A percentile compares a stretch with the other conserved stretches of the same genome.
phyloP scores from a whole-genome alignment of 78 protist genomes.

The Planoprotostelium fungivorum region DNA sequence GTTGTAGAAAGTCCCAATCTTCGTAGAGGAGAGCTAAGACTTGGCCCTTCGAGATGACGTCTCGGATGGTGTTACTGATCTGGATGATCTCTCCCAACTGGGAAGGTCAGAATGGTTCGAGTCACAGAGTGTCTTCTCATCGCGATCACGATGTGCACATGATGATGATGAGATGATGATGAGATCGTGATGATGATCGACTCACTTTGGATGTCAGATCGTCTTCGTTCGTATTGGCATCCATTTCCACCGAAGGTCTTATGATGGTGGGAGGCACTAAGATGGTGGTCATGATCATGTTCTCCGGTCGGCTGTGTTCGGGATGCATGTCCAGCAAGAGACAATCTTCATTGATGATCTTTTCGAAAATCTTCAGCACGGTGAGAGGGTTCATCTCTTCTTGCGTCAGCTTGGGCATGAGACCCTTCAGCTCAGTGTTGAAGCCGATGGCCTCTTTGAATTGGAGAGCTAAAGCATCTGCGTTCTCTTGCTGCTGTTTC shows the following conservation, averaged over 20 bases:
- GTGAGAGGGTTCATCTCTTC: slow-evolving; percentile 88
- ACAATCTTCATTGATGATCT: slow-evolving; percentile 70
- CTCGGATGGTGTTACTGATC: slow-evolving; percentile 61
- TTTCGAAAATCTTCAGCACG: slow-evolving; percentile 61
- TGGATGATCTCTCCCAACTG: slow-evolving; percentile 57
- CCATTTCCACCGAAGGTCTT: slow-evolving; percentile 93
- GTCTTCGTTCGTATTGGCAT: slow-evolving; percentile 87
- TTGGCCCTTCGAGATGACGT: slow-evolving; percentile 16
- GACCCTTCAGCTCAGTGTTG: slow-evolving; percentile 48
- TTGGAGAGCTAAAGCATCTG: neutral
- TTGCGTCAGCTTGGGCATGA: slow-evolving; percentile 54
- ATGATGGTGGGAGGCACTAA: slow-evolving; percentile 95
- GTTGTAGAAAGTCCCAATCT: slow-evolving; percentile 87
- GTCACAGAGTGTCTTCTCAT: neutral
- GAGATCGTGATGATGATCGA: no score
- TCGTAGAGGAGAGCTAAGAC: slow-evolving; percentile 34
- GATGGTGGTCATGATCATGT: slow-evolving; percentile 61
- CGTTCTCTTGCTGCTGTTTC: slow-evolving; percentile 9
- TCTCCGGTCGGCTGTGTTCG: slow-evolving; percentile 71
- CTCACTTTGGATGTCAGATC: slow-evolving; percentile 88
- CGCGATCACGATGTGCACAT: no score
- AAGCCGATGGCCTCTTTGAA: slow-evolving; percentile 34
- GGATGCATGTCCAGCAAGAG: slow-evolving; percentile 85
- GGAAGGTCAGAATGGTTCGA: neutral
- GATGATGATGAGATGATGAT: neutral